Evolutionary conservation across 2,329 filamentous ascomycete species (phyloP), one percentile per base, ranked within the genome.

Genomic region (Drechslerella dactyloides): DNA sequence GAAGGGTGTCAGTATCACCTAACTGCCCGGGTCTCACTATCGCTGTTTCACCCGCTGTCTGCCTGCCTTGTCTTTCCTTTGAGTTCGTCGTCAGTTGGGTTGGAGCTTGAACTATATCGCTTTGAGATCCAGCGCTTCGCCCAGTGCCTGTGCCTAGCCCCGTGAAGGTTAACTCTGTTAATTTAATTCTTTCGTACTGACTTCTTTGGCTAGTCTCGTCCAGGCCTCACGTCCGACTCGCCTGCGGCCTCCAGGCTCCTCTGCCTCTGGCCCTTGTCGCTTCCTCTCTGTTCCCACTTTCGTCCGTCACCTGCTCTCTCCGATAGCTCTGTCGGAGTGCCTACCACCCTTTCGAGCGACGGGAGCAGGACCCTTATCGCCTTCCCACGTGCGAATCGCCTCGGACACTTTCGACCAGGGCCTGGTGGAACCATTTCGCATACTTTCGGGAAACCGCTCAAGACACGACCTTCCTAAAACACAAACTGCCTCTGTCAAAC

Each of bases 331-430:
- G 66, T 70, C 66, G 66, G 66, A 70, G 66, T 70, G 66, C 66
- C 66, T 70, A 54, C 66, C 59, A 59, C 51, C 42, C 48, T 55
- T 60, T 64, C 33, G 17, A 54, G 37, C 54, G 50, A 42, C 40
- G 37, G 42, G 50, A 48, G 27, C 50, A 50, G 50, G 52, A 50
- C 59, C 59, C 59, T 63, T 70, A 70, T 60, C 59, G 46, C 46
- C 46, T 70, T 64, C 66, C 37, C 66, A 70, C 66, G 66, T 70
- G 66, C 53, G 54, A 70, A 52, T 50, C 59, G 54, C 54, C 65
- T 55, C 58, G 46, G 65, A 63, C 62, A 52, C 56, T 59, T 70
- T 70, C 58, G 59, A 55, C 30, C 55, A 33, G 53, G 60, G 33
- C 35, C 11, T 51, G 11, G 54, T 64, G 66, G 59, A 60, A 44